phyloP scores from a whole-genome alignment of 495 filamentous ascomycete species.

The Aspergillus asperescens region DNA sequence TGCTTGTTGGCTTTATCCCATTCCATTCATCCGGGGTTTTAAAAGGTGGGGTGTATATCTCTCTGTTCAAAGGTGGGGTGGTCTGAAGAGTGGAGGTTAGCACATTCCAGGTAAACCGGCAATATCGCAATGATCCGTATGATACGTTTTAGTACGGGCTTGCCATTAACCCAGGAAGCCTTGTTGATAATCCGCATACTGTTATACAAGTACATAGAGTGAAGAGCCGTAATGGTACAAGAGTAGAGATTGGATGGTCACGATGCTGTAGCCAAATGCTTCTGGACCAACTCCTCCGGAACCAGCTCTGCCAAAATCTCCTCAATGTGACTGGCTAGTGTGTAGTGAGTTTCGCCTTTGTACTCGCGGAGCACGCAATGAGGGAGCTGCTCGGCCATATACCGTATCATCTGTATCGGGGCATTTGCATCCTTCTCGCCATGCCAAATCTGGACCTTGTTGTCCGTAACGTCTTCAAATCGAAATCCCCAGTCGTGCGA shows the following conservation, averaged over 20 bases:
- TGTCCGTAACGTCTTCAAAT: constrained; percentile 27
- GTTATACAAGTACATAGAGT: no score
- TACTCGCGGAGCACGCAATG: constrained; percentile 6
- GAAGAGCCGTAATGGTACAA: not conserved
- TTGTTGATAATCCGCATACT: no score
- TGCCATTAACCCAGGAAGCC: no score
- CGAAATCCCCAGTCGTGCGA: constrained; percentile 30
- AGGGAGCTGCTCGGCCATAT: constrained; percentile 17
- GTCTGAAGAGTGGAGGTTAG: not conserved
- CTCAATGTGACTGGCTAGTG: not conserved
- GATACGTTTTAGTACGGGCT: no score
- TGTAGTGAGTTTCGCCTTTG: not conserved
- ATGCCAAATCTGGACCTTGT: constrained; percentile 33
- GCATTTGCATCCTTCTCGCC: constrained; percentile 27
- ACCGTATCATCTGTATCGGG: constrained; percentile 22
- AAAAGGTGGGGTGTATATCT: not conserved
- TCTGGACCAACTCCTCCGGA: not conserved
- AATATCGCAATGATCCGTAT: no score
- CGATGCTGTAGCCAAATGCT: not conserved
- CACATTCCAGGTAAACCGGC: no score
- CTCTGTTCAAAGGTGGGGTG: not conserved
- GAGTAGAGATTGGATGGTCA: not conserved
- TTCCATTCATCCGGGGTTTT: no score
- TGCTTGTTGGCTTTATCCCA: no score
- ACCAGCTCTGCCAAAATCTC: constrained; percentile 1